A percentile compares a stretch with the other conserved stretches of the same genome.
Conservation (phyloP, 2,329 filamentous ascomycete species). For the Coleophoma eucalyptorum region DNA sequence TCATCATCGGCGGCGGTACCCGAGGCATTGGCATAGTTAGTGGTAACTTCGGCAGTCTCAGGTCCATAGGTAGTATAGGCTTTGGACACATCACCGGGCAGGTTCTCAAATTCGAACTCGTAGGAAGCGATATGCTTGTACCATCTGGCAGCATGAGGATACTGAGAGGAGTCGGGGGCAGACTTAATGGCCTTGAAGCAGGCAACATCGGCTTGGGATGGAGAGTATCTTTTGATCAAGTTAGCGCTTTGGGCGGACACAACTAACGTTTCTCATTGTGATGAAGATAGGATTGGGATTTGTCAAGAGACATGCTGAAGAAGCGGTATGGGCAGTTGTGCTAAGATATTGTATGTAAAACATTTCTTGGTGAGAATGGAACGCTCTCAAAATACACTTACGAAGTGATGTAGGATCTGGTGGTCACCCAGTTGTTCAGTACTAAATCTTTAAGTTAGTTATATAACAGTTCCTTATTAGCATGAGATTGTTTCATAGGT, state of each 20-base stretch:
- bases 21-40: constrained; percentile 84
- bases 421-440: constrained; percentile 70
- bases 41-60: constrained; percentile 68
- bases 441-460: no score
- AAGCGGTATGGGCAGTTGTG: no score
- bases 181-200: constrained; percentile 85
- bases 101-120: constrained; percentile 86
- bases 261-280: no score
- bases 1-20: constrained; percentile 72
- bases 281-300: no score
- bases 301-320: no score
- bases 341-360: no score
- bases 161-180: constrained; percentile 77
- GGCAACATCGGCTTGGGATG: constrained; percentile 94
- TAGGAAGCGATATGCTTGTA: constrained; percentile 97
- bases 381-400: constrained; percentile 44
- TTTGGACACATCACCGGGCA: constrained; percentile 88
- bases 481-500: no score
- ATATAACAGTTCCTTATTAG: no score
- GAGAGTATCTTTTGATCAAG: constrained; percentile 37
- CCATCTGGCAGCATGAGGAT: constrained; percentile 93
- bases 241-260: no score
- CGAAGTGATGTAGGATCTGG: constrained; percentile 79
- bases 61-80: constrained; percentile 89
- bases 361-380: constrained; percentile 29